Conservation (phyloP, 1,284 basidiomycete species). For the Marasmius oreades region DNA sequence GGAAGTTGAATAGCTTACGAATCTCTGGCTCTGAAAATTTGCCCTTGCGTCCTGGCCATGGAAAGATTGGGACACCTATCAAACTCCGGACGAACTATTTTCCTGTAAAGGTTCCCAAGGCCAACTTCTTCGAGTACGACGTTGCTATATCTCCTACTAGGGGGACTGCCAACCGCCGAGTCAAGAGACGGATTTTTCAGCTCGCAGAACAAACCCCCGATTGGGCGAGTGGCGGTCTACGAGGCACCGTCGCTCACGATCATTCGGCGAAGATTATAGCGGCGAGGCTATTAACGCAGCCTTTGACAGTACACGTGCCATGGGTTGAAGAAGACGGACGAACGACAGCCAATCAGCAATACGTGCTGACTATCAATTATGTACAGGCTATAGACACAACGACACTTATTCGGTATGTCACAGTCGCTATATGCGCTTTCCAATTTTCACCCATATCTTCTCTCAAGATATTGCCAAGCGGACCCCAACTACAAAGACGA, state of each 20-base stretch:
- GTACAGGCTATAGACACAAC: conserved; percentile 55
- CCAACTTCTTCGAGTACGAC: conserved; percentile 65
- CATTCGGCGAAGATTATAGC: conserved; percentile 62
- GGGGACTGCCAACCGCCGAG: conserved; percentile 46
- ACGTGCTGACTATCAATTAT: conserved; percentile 59
- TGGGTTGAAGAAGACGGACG: conserved; percentile 67
- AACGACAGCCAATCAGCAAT: conserved; percentile 45
- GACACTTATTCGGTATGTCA: conserved; percentile 51
- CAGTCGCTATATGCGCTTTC: not conserved
- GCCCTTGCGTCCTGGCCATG: conserved; percentile 67
- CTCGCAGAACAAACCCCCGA: conserved; percentile 59
- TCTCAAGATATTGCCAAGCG: conserved; percentile 55
- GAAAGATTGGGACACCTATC: conserved; percentile 52
- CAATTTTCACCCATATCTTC: conserved; percentile 11
- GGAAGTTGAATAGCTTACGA: conserved; percentile 40
- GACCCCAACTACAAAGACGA: conserved; percentile 55
- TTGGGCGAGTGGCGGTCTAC: conserved; percentile 52
- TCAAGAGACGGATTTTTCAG: conserved; percentile 68
- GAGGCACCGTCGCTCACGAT: conserved; percentile 64
- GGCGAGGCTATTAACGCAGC: conserved; percentile 50
- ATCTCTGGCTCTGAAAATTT: conserved; percentile 45
- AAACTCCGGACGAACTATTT: conserved; percentile 76
- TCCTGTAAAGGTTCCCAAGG: conserved; percentile 60
- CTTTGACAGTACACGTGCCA: conserved; percentile 50
- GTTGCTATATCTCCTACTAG: conserved; percentile 55